These are phyloP conservation scores for Verticillium albo-atrum DNA, from an alignment of 2,329 filamentous ascomycete genomes.

Conservation along the genomic window DNA sequence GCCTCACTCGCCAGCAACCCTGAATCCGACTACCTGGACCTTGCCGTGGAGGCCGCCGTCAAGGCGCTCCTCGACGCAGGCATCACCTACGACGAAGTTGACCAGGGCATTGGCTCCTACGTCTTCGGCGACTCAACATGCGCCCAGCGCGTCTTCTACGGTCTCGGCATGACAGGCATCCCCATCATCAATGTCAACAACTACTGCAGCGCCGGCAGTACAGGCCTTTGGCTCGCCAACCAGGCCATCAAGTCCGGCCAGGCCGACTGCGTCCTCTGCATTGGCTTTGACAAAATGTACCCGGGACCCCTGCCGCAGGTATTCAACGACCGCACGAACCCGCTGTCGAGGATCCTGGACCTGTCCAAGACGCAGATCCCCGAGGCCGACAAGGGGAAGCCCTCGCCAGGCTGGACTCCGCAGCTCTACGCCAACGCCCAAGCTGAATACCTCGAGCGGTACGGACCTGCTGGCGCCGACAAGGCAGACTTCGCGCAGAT, in stretches of 20 bases:
- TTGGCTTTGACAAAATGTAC: constrained; percentile 20
- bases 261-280: constrained; percentile 16
- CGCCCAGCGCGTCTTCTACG: constrained; percentile 19
- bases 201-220: constrained; percentile 16
- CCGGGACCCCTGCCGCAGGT: constrained; percentile 12
- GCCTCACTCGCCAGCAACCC: constrained; percentile 17
- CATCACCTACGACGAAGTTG: constrained; percentile 19
- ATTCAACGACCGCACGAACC: constrained; percentile 11
- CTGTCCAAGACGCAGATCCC: constrained; percentile 5
- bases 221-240: constrained; percentile 16
- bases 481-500: not conserved
- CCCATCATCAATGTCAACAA: constrained; percentile 21
- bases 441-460: not conserved
- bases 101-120: constrained; percentile 16
- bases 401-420: not conserved
- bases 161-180: constrained; percentile 19
- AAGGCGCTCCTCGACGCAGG: constrained; percentile 19
- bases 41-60: constrained; percentile 21
- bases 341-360: constrained; percentile 12
- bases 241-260: constrained; percentile 12
- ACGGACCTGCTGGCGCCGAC: not conserved
- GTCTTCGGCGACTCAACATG: constrained; percentile 16
- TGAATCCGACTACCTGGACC: constrained; percentile 23
- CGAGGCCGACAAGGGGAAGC: constrained; percentile 1
- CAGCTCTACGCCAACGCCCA: constrained; percentile 1